Conservation (phyloP, 192 early-diverging fungal species). For the Coemansia sp. region DNA sequence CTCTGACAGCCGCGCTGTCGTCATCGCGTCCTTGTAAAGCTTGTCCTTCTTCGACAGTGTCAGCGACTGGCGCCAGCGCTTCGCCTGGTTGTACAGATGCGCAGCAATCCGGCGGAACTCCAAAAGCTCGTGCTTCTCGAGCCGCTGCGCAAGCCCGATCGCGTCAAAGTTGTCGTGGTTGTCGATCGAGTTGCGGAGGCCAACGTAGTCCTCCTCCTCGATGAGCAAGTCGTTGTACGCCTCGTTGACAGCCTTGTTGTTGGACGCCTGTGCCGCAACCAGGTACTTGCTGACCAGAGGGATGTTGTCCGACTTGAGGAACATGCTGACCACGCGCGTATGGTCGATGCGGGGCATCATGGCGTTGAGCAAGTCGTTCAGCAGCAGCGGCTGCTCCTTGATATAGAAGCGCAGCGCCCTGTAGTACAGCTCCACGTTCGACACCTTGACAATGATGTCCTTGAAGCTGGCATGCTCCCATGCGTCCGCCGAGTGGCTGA, state of each 20-base stretch:
- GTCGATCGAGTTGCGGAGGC: conserved; percentile 93
- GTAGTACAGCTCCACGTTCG: conserved; percentile 98
- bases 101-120: conserved; percentile 98
- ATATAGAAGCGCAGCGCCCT: conserved; percentile 97
- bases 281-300: conserved; percentile 97
- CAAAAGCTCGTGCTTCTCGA: conserved; percentile 95
- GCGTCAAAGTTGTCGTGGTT: conserved; percentile 95
- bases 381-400: conserved; percentile 90
- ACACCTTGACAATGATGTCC: conserved; percentile 95
- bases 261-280: conserved; percentile 89
- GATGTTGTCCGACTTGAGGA: conserved; percentile 97
- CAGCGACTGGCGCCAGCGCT: conserved; percentile 95
- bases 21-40: conserved; percentile 98
- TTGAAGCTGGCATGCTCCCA: conserved; percentile 98
- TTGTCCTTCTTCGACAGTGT: conserved; percentile 95
- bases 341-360: conserved; percentile 94
- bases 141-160: conserved; percentile 82
- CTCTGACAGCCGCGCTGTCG: conserved; percentile 90
- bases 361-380: conserved; percentile 90
- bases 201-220: conserved; percentile 97
- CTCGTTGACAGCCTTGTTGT: conserved; percentile 94
- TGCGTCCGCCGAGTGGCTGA: conserved; percentile 91
- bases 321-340: conserved; percentile 95
- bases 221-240: conserved; percentile 96
- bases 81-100: conserved; percentile 95